A percentile compares a stretch with the other conserved stretches of the same genome.
These are phyloP conservation scores for Pyronema domesticum DNA, from an alignment of 495 filamentous ascomycete genomes.

Conservation along the genomic window DNA sequence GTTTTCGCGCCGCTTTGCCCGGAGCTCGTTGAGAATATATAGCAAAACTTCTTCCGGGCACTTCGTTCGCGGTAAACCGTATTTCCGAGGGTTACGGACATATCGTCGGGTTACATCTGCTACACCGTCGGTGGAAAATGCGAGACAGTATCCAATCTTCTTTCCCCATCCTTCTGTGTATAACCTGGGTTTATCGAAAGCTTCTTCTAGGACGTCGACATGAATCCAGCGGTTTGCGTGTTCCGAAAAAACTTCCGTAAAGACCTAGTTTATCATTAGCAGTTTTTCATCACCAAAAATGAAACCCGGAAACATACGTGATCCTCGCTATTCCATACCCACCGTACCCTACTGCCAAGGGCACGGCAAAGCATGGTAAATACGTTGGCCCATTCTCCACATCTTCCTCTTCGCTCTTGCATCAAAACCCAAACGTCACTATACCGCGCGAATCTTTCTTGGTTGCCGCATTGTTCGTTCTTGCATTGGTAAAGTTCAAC, in stretches of 20 bases:
- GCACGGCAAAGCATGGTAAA: constrained; percentile 97
- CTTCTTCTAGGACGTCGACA: constrained; percentile 84
- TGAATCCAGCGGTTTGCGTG: constrained; percentile 92
- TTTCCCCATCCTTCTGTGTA: constrained; percentile 91
- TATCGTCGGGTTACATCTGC: constrained; percentile 94
- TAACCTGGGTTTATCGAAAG: constrained; percentile 84
- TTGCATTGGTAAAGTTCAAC: constrained; percentile 86
- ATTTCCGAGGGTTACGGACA: constrained; percentile 58
- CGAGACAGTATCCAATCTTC: constrained; percentile 90
- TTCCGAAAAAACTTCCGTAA: constrained; percentile 94
- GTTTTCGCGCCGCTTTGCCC: constrained; percentile 56
- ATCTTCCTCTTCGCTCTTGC: constrained; percentile 65
- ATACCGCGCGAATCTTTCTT: constrained; percentile 85
- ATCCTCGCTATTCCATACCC: constrained; percentile 98
- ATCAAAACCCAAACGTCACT: constrained; percentile 89
- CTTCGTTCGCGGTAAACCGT: constrained; percentile 51
- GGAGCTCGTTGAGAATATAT: constrained; percentile 79
- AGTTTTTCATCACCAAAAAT: background rate
- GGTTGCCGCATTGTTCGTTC: constrained; percentile 45
- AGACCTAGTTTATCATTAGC: constrained; percentile 33
- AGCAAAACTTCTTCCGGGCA: constrained; percentile 77
- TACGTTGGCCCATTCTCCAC: constrained; percentile 95
- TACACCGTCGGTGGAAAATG: constrained; percentile 87
- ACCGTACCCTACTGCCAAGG: constrained; percentile 74
- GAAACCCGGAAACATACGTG: constrained; percentile 28